Evolutionary conservation across 1,284 basidiomycete species (phyloP).

Genomic region (Cutaneotrichosporon sp.): DNA sequence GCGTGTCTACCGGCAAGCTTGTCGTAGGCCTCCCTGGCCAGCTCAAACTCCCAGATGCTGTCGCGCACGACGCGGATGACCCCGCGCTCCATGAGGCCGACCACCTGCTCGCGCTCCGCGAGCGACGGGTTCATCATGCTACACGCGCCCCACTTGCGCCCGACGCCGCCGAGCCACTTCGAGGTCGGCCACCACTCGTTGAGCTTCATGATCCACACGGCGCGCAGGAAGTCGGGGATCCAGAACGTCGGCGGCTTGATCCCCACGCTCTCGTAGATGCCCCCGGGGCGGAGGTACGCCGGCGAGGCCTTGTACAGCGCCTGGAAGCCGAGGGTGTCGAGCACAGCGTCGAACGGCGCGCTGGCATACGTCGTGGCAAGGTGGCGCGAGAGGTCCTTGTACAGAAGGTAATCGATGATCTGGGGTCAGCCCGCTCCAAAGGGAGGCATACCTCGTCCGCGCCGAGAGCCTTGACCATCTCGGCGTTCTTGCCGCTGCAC

Average conservation of each 20-base stretch:
- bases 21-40: conserved; percentile 64
- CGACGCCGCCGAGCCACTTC: conserved; percentile 10
- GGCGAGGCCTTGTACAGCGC: conserved; percentile 37
- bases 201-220: conserved; percentile 9
- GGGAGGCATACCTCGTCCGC: conserved; percentile 49
- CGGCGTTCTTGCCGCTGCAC: conserved; percentile 61
- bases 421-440: not conserved
- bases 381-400: conserved; percentile 44
- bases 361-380: not conserved
- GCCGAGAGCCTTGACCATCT: conserved; percentile 55
- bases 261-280: conserved; percentile 27
- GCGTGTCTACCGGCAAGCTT: conserved; percentile 61
- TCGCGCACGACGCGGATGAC: conserved; percentile 12
- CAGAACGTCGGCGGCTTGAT: conserved; percentile 19
- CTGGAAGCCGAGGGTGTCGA: conserved; percentile 25
- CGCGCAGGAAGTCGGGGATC: conserved; percentile 13
- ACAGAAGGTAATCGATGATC: conserved; percentile 63
- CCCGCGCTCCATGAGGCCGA: conserved; percentile 8
- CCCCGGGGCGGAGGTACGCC: conserved; percentile 6
- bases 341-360: conserved; percentile 16
- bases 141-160: conserved; percentile 8
- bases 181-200: conserved; percentile 20
- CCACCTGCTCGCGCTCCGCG: conserved; percentile 13
- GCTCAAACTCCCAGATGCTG: conserved; percentile 59
- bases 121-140: conserved; percentile 9